These are phyloP conservation scores for Bretschneidera sinensis DNA, from an alignment of 345 rosid species.

Conservation along the genomic window DNA sequence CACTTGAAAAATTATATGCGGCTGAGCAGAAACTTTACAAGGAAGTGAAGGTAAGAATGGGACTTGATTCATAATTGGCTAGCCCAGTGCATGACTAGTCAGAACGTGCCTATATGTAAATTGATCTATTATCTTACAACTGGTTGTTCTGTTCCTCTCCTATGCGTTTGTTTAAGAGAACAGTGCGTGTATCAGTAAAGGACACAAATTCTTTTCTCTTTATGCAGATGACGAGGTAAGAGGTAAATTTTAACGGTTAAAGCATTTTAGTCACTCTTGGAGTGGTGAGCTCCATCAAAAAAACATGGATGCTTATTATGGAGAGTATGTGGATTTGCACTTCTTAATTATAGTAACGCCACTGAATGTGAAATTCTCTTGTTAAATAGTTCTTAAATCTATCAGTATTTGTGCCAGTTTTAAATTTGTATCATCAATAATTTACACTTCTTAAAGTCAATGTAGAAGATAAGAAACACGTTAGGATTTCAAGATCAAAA, in stretches of 20 bases:
- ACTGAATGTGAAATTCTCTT: too few relatives aligned
- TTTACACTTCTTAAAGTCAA: too few relatives aligned
- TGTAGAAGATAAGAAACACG: background rate
- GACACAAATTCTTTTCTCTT: background rate
- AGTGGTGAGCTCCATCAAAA: background rate
- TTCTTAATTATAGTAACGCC: background rate
- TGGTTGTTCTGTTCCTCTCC: background rate
- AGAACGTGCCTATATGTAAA: background rate
- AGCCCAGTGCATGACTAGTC: background rate
- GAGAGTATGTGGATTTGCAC: background rate
- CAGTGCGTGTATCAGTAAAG: too few relatives aligned
- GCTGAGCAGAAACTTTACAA: constrained; percentile 84
- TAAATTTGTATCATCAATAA: too few relatives aligned
- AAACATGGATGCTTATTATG: too few relatives aligned
- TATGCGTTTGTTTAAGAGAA: background rate
- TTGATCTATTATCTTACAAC: background rate
- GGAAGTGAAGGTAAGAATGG: constrained; percentile 56
- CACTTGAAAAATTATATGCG: constrained; percentile 68
- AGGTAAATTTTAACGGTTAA: background rate
- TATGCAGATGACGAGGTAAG: background rate
- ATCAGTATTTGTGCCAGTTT: background rate
- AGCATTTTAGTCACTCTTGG: background rate
- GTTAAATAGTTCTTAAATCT: background rate
- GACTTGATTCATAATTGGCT: constrained; percentile 14
- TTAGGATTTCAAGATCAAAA: background rate